Evolutionary conservation across 352 stramenopile genomes (phyloP), one percentile per base, ranked within the genome.

Genomic region (Phytophthora agathidicida): DNA sequence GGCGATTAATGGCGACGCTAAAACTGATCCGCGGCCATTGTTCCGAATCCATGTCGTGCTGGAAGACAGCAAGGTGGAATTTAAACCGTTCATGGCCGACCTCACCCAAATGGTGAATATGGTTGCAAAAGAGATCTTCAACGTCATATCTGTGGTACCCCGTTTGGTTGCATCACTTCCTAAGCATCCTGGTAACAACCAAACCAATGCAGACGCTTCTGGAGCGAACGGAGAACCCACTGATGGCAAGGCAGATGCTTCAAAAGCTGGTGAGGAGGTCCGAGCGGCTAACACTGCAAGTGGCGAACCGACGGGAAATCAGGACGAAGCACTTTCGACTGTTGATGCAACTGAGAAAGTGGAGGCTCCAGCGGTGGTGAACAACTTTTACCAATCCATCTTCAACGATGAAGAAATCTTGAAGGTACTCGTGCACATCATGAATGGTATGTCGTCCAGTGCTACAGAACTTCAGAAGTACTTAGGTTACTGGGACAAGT

Each of bases 391-490:
- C 57, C 83, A 97, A 45, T 94, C 86, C n/a, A 97, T 98, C 47
- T 97, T 93, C 55, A 97, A 98, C 41, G 94, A 98, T 54, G 89
- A 98, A 67, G 96, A 98, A 50, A 98, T 97, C 30, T 68, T 98
- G 3, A 98, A 98, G 59, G 86, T 98, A 9, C 73, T 97, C 6
- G 91, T 98, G 1, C 87, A 97, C 44, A 97, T 98, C 49, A 98
- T 98, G 92, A 98, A 98, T 63, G 94, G 94, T 9, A 98, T 98
- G 91, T 94, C 83, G 2, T 93, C 89, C 0, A 97, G 86, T 50
- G 89, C 91, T 3, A 97, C 92, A 5, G 89, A 98, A 54, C 63
- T 98, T 5, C 91, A 98, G 62, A 98, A 98, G 63, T 97, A 98
- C 56, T 71, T 98, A 14, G 90, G 89, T 13, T 98, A 98, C 62